Evolutionary conservation across 148 eudicot genomes (phyloP).

Genomic region (Fagopyrum homotropicum): DNA sequence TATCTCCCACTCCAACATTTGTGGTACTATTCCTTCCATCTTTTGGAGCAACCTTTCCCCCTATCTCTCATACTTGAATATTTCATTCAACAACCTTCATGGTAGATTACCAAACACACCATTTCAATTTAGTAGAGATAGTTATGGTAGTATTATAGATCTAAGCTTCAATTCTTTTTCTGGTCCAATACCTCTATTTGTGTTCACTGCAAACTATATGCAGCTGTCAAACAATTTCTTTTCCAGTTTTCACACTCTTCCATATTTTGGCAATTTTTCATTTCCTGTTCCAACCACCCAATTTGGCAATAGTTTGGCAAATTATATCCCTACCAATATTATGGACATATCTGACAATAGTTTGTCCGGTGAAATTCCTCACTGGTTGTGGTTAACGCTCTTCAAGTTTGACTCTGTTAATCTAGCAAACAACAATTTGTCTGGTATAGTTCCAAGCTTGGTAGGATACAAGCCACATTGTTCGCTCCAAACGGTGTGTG

Average conservation of each 20-base stretch:
- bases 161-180: background rate
- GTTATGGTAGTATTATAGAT: background rate
- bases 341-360: background rate
- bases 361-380: background rate
- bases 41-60: background rate
- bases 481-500: too few species aligned
- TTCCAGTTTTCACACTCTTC: background rate
- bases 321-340: too few species aligned
- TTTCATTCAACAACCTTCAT: background rate
- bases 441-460: background rate
- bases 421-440: background rate
- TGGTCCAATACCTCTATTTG: background rate
- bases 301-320: too few species aligned
- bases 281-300: too few species aligned
- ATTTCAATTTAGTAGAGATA: background rate
- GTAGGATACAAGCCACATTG: background rate
- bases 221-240: background rate
- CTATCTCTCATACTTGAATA: background rate
- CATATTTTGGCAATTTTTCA: background rate
- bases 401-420: background rate
- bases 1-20: background rate
- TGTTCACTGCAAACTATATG: background rate
- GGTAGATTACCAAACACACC: background rate
- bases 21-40: background rate
- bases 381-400: background rate